Evolutionary conservation across 2,329 filamentous ascomycete genomes (phyloP).

Genomic region (Xylaria arbuscula): DNA sequence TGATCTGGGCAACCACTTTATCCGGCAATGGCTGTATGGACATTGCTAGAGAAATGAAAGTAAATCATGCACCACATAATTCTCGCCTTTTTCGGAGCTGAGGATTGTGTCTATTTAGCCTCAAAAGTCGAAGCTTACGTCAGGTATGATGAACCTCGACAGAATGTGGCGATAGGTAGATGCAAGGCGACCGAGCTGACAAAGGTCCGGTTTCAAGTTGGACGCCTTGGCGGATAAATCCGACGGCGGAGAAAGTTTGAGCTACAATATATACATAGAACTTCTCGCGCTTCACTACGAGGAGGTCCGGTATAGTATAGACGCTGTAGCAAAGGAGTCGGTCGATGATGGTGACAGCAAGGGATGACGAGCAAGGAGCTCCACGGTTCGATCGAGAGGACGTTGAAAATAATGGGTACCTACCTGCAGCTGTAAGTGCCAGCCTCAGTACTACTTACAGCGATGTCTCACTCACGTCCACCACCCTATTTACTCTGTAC

Average conservation of each 20-base stretch:
- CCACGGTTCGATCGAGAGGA: too few relatives aligned
- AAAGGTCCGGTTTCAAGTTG: not conserved
- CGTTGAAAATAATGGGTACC: not conserved
- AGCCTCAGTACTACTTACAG: too few relatives aligned
- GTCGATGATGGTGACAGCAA: not conserved
- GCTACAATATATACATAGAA: not conserved
- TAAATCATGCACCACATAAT: slow-evolving; percentile 14
- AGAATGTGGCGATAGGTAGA: not conserved
- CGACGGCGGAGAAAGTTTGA: not conserved
- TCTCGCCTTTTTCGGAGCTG: not conserved
- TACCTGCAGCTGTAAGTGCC: not conserved
- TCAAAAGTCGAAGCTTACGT: not conserved
- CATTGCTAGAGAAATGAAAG: slow-evolving; percentile 53
- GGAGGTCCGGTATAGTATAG: not conserved
- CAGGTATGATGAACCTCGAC: not conserved
- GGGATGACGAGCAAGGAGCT: too few relatives aligned
- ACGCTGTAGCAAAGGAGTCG: not conserved
- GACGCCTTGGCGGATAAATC: not conserved
- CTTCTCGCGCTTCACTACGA: not conserved
- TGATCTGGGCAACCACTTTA: slow-evolving; percentile 80
- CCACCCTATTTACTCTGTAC: too few relatives aligned
- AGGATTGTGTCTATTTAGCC: not conserved
- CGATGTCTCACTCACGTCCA: too few relatives aligned
- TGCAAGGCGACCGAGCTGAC: not conserved
- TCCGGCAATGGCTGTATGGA: slow-evolving; percentile 76